Evolutionary conservation across 2,329 filamentous ascomycete species (phyloP).

Genomic region (Calonectria pauciramosa): DNA sequence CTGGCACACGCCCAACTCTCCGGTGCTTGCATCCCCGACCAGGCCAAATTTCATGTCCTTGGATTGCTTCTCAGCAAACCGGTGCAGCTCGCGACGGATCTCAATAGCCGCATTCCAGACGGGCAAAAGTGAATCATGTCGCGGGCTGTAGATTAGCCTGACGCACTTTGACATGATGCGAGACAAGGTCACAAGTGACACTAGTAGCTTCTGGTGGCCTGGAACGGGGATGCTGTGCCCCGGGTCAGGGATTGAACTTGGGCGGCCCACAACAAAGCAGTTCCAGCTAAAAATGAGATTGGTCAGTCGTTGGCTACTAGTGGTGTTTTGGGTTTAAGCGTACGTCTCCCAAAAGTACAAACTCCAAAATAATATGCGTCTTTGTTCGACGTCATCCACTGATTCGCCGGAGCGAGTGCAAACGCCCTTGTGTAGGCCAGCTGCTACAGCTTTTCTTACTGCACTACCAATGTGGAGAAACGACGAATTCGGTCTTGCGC

Average conservation of each 20-base stretch:
- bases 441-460: conserved; percentile 57
- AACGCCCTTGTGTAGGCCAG: conserved; percentile 59
- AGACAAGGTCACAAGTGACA: conserved; percentile 52
- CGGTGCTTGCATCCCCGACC: conserved; percentile 51
- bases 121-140: conserved; percentile 53
- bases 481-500: conserved; percentile 57
- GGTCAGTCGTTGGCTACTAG: not conserved
- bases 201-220: conserved; percentile 53
- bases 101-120: conserved; percentile 51
- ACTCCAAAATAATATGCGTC: conserved; percentile 52
- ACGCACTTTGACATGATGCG: conserved; percentile 57
- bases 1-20: conserved; percentile 56
- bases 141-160: conserved; percentile 56
- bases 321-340: conserved; percentile 15
- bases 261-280: conserved; percentile 58
- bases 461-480: conserved; percentile 58
- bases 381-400: conserved; percentile 51
- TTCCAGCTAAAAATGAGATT: conserved; percentile 52
- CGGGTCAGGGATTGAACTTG: conserved; percentile 54
- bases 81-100: conserved; percentile 47
- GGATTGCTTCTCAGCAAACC: conserved; percentile 47
- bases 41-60: conserved; percentile 51
- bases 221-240: conserved; percentile 54
- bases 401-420: conserved; percentile 48
- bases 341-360: conserved; percentile 60